Evolutionary conservation across 331 rosid species (phyloP).

Genomic region (Ulmus americana): DNA sequence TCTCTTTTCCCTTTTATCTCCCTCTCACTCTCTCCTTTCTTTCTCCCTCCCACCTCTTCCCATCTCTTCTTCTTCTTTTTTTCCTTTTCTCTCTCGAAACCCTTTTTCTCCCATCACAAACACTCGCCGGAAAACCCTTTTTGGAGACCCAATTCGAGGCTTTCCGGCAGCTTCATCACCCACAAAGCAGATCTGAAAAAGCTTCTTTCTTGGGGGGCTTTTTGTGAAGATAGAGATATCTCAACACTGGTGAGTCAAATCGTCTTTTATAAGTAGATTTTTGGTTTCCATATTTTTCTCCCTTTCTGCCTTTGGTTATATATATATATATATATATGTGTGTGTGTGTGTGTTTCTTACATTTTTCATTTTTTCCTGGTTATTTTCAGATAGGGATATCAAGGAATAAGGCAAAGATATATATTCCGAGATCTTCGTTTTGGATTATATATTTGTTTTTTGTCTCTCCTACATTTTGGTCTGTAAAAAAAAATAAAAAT

Average conservation of each 20-base stretch:
- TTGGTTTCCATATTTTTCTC: background rate
- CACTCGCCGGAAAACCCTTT: constrained; percentile 17
- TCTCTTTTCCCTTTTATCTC: constrained; percentile 11
- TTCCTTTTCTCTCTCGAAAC: background rate
- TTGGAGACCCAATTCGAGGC: constrained; percentile 9
- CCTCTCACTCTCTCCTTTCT: constrained; percentile 3
- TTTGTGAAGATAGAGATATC: background rate
- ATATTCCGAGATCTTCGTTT: constrained; percentile 53
- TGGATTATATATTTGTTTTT: constrained; percentile 10
- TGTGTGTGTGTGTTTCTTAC: background rate
- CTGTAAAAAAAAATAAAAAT: constrained; percentile 10
- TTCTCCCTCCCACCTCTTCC: constrained; percentile 12
- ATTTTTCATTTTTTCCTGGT: background rate
- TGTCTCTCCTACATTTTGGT: constrained; percentile 11
- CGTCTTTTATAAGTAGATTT: background rate
- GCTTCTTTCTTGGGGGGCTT: constrained; percentile 6
- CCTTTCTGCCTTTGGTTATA: background rate
- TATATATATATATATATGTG: background rate
- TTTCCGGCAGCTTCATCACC: constrained; percentile 1
- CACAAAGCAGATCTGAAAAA: constrained; percentile 37
- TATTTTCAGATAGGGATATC: constrained; percentile 20
- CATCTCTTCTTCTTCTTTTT: background rate
- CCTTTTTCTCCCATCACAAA: constrained; percentile 1
- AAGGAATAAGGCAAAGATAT: constrained; percentile 19
- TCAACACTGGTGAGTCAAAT: background rate